These are phyloP conservation scores for Betula pendula DNA, from an alignment of 306 rosid species.

Conservation along the genomic window DNA sequence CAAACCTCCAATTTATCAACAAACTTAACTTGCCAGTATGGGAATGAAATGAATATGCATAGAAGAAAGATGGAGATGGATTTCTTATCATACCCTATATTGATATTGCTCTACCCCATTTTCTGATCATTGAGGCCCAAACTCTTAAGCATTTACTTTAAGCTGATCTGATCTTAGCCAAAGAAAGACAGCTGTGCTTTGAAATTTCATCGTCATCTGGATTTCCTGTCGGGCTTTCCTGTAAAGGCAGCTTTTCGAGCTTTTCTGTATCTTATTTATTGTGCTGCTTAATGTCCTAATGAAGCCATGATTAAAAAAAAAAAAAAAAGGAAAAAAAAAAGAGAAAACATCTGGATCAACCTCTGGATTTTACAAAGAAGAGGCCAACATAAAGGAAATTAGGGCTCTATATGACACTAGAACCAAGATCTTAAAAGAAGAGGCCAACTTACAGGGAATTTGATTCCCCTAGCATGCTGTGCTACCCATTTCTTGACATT, in stretches of 20 bases:
- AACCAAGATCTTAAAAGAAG: slow-evolving; percentile 28
- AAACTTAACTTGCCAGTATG: background rate
- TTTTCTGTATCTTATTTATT: slow-evolving; percentile 68
- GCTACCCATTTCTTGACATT: slow-evolving; percentile 74
- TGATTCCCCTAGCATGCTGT: slow-evolving; percentile 62
- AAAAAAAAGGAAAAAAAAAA: no score
- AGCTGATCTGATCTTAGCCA: slow-evolving; percentile 76
- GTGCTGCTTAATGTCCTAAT: slow-evolving; percentile 72
- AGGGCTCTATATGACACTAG: slow-evolving; percentile 26
- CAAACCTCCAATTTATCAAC: background rate
- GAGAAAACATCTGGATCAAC: slow-evolving; percentile 38
- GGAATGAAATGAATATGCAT: slow-evolving; percentile 11
- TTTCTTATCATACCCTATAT: slow-evolving; percentile 56
- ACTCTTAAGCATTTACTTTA: slow-evolving; percentile 69
- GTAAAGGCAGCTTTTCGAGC: slow-evolving; percentile 58
- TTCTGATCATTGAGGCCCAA: slow-evolving; percentile 77
- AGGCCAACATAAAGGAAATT: no score
- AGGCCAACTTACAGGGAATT: slow-evolving; percentile 66
- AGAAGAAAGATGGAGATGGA: background rate
- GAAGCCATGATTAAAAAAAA: slow-evolving; percentile 37
- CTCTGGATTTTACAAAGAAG: slow-evolving; percentile 20
- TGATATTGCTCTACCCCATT: slow-evolving; percentile 46
- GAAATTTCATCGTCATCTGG: slow-evolving; percentile 70
- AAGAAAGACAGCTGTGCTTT: slow-evolving; percentile 73
- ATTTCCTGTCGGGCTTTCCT: slow-evolving; percentile 36